Base-by-base conservation (phyloP, 139 green algal genomes). In the Eudorina sp. region DNA sequence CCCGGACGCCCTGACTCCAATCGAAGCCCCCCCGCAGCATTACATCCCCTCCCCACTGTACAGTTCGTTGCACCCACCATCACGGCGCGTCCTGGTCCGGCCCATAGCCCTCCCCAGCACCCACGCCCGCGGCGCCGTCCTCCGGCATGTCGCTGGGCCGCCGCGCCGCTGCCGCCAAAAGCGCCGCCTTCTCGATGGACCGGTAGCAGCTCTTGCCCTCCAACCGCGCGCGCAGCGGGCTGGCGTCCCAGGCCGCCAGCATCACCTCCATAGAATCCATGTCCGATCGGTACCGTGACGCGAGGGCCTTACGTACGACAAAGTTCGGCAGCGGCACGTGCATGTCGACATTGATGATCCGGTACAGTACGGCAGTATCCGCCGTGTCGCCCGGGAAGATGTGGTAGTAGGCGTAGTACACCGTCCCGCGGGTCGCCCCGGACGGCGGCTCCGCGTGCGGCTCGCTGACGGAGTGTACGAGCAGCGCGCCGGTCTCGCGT, bases 351-450 rank as follows among this genome's bases (percentile, higher is more conserved):
- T 64, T 66, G 29, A 77, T 86, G 18, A 53, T 21, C 6, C 41
- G 60, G 4, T 27, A 58, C 60, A 77, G 45, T 9, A 58, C 11
- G 79, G 18, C 36, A 27, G 23, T 60, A 31, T 18, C 76, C 7
- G 31, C 40, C 75, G 2, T 38, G 34, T n/a, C 13, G 0, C 36
- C 11, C 9, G 80, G 60, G 7, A 29, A 9, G 58, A 86, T 86
- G 58, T 77, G 60, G 62, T 86, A 86, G n/a, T 43, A 77, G 43
- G 80, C 76, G 62, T 86, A 86, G 80, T 77, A 58, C 19, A 86
- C 41, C 2, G 80, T 86, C 3, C 80, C 80, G 2, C 31, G 60
- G 3, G 60, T 86, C 16, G 14, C 23, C 14, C 62, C 80, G 23
- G 60, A 4, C 9, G 80, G 80, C 60, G 41, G n/a, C n/a, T 27